Evolutionary conservation across 2,329 filamentous ascomycete species (phyloP), one percentile per base, ranked within the genome.

Genomic region (Fusarium illudens): DNA sequence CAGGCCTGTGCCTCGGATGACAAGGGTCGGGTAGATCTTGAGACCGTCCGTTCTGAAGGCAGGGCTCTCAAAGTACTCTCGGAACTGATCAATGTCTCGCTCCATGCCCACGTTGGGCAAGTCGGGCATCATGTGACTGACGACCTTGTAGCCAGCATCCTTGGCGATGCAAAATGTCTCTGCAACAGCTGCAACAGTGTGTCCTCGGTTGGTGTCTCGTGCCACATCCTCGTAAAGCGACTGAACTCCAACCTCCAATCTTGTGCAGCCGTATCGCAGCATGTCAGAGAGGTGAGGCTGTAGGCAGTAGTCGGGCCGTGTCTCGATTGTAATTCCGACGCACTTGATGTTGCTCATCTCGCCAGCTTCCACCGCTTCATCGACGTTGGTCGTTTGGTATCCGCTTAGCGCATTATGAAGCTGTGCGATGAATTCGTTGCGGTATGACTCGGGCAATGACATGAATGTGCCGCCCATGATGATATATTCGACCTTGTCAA

Each of bases 381-480:
- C 95, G 12, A 99, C 96, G 67, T 96, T 93, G 39, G 90, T 91
- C 0, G 94, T 97, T 75, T 97, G 93, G 77, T 99, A 99, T 8
- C 96, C 96, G 70, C 94, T 97, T 8, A 99, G 87, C 2, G 96
- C 96, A 76, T 99, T 99, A 82, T 99, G 96, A 52, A 99, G 86
- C 76, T 97, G 95, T 1, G 94, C 91, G 62, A 99, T 97, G 75
- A 99, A 99, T 59, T 92, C 89, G 65, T 99, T 93, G 27, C 96
- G 86, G 79, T 99, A 99, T 22, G 91, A 89, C 74, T 94, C 90
- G 9, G 95, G 87, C 25, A 99, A 82, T 3, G 95, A 98, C 96
- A 99, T 99, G 81, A 99, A 99, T 0, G 96, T 99, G 70, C 96
- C 96, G 63, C 96, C 96, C 96, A 99, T 99, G 77, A 99, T 97